Base-by-base conservation (phyloP, 495 filamentous ascomycete species). In the Tuber magnatum region DNA sequence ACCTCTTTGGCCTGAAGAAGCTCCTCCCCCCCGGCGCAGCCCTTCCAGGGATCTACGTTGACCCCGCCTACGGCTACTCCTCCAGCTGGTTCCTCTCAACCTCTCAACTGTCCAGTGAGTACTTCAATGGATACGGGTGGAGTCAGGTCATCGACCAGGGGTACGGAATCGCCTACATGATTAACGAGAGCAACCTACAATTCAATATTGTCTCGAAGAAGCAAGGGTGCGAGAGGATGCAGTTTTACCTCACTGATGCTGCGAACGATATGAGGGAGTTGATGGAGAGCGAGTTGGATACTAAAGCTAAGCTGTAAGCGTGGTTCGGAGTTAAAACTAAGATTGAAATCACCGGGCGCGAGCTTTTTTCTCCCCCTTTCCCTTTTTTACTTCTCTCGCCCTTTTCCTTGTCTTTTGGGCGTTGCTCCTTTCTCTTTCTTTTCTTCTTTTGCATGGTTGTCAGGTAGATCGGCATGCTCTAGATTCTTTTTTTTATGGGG, bases 91-190 rank as follows among this genome's bases (percentile, higher is more conserved):
- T 89, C 85, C 84, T 99, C 76, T 93, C 90, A 42, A 93, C 90
- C 46, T 91, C 88, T 80, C 96, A 99, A 88, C 85, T 99, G 83
- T 94, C 91, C 85, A 93, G 90, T 41, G 96, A 99, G 87, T 97
- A 90, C 86, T 99, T 98, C 87, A 98, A 99, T 83, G 96, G 96
- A 24, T 99, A 99, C 86, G 96, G 96, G 43, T 99, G 96, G 96
- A 96, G 93, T 82, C 94, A 99, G 88, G 96, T 99, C 32, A 91
- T 98, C 74, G 94, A 98, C 83, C 92, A 91, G 51, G 95, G 95
- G 24, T 99, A 93, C 84, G 95, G 96, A 35, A 97, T 99, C 84
- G 96, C 96, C 20, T 99, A 99, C 81, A 99, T 99, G 96, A 97
- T 99, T 81, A 99, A 99, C 82, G 95, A 99, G 88, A 97, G 96